Base-by-base conservation (phyloP, 495 filamentous ascomycete species). In the Barbatosphaeria neglecta region DNA sequence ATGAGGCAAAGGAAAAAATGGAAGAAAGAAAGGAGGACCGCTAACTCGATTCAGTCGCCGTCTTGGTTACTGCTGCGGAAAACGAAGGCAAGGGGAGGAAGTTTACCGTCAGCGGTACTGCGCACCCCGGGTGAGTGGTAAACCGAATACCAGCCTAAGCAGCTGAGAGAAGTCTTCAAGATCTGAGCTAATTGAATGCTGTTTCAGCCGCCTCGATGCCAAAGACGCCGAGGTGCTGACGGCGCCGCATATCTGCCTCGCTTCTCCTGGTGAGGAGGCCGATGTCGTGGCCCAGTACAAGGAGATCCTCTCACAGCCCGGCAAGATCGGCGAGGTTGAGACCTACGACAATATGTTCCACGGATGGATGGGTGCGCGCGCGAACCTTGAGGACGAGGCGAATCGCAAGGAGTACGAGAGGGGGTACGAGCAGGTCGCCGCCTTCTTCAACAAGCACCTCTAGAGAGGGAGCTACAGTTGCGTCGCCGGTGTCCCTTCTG, bases 321-420 rank as follows among this genome's bases (percentile, higher is more conserved):
- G 57, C 7, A 58, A 61, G 27, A 56, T 43, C 15, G 67, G 63
- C 0, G 47, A 62, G 41, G 68, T 81, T 4, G 72, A 79, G 51
- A 73, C 62, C 5, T 81, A 78, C 47, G 37, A 48, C 1, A 66
- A 48, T 5, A 75, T 76, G 74, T 66, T 65, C 59, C 78, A 81
- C 50, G 78, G 78, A 16, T 82, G 77, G 75, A 82, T 82, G 79
- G 73, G 75, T 2, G 74, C 78, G 0, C 63, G 77, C 28, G 74
- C 77, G 0, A 58, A 78, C n/a, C 50, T 81, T 10, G 62, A 65
- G 23, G 56, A 72, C n/a, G 62, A 73, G 50, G 67, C 65, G 35
- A 72, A 68, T 44, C 50, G 54, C 47, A 70, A 63, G 45, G 73
- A 76, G 56, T 82, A 71, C 55, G 55, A 63, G 49, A 70, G 72